Evolutionary conservation across 495 filamentous ascomycete genomes (phyloP), one percentile per base, ranked within the genome.

Genomic region (Thozetella sp.): DNA sequence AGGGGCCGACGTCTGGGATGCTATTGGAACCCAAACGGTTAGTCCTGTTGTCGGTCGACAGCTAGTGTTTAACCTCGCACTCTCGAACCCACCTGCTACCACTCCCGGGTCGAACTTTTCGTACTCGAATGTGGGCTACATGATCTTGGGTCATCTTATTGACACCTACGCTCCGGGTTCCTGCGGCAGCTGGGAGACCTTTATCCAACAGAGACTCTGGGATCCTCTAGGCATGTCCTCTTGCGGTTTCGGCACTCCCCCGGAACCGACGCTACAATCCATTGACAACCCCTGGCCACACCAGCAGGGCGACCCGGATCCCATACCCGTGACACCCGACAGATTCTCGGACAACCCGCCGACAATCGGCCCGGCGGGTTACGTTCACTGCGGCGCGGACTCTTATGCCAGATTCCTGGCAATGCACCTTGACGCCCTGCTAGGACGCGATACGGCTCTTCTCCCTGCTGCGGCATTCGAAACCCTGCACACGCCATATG

Each of bases 201-300:
- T 54, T 22, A 12, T 54, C 2, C 52, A 34, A 22, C 13, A 54
- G 25, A 26, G 22, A 12, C 52, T 58, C 4, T 58, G 46, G 45
- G 19, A 24, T 20, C 56, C 56, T 2, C 48, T 58, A 48, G 48
- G 56, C 3, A 58, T 58, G 56, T 23, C 50, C 11, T 23, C 25
- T 25, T 58, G 56, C 48, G 56, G 56, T 9, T 48, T 58, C 48
- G 56, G 56, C 27, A 23, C 56, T 25, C 20, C 46, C 1, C 56
- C 56, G 3, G 22, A 58, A 48, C 25, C n/a, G 20, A 58, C 56
- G 25, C 48, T 27, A 19, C 15, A 52, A 10, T 58, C 56, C 26
- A 52, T 58, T 48, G 46, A 34, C 56, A 52, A 58, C 25, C 56
- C 56, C 3, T 58, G 56, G 56, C 46, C 56, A 24, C 56, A 58